These are phyloP conservation scores for Pleurotus cornucopiae DNA, from an alignment of 768 basidiomycete species.

Conservation along the genomic window DNA sequence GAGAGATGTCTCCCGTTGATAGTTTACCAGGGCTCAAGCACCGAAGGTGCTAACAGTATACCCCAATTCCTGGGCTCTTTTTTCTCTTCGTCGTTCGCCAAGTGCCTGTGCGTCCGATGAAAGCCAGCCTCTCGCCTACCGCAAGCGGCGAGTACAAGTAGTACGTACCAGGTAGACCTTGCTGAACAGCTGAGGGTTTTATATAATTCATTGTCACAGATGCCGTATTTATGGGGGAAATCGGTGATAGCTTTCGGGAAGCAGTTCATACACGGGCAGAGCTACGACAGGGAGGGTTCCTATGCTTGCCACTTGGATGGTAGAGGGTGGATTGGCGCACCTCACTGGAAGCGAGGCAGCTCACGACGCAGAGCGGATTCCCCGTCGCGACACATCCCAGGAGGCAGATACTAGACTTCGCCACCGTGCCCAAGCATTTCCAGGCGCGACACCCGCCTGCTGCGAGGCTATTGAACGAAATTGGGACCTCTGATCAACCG, in stretches of 20 bases:
- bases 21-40: too few species aligned
- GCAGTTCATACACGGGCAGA: not conserved
- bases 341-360: not conserved
- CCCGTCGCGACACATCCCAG: not conserved
- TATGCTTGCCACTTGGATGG: not conserved
- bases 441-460: not conserved
- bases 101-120: not conserved
- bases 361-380: not conserved
- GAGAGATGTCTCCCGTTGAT: too few species aligned
- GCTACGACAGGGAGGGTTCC: not conserved
- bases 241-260: not conserved
- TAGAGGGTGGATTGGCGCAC: not conserved
- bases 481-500: not conserved
- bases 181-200: not conserved
- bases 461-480: not conserved
- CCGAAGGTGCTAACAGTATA: not conserved
- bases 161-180: not conserved
- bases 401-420: not conserved
- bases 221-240: not conserved
- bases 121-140: too few species aligned
- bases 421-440: not conserved
- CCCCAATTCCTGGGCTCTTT: not conserved
- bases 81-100: not conserved
- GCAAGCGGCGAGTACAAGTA: not conserved
- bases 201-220: not conserved